Conservation (phyloP, 2,329 filamentous ascomycete species). For the Diaporthe helianthi region DNA sequence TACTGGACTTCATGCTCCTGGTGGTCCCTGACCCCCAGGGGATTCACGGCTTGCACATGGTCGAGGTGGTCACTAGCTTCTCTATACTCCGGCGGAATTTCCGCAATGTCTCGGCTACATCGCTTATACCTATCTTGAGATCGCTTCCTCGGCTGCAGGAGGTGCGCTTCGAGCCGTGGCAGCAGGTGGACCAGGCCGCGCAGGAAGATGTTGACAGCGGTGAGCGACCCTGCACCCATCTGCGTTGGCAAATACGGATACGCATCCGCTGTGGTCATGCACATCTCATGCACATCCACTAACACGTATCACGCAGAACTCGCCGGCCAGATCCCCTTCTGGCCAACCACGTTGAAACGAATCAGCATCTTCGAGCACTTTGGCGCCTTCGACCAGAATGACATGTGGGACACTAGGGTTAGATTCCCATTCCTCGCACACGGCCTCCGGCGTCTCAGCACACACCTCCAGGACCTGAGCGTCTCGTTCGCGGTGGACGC, state of each 20-base stretch:
- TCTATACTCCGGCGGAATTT: slow-evolving; percentile 33
- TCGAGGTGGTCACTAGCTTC: slow-evolving; percentile 29
- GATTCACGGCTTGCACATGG: slow-evolving; percentile 32
- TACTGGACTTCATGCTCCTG: slow-evolving; percentile 36
- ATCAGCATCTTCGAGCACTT: slow-evolving; percentile 34
- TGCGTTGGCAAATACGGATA: not conserved
- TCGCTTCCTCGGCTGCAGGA: slow-evolving; percentile 32
- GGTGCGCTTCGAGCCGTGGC: slow-evolving; percentile 34
- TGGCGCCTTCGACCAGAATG: slow-evolving; percentile 29
- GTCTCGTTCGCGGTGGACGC: slow-evolving; percentile 30
- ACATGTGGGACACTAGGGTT: slow-evolving; percentile 3
- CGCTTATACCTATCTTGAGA: slow-evolving; percentile 28
- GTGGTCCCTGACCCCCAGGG: slow-evolving; percentile 29
- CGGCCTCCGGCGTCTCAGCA: slow-evolving; percentile 26
- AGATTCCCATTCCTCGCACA: slow-evolving; percentile 29
- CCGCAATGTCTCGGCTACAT: slow-evolving; percentile 33
- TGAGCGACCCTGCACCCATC: not conserved
- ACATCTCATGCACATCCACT: not conserved
- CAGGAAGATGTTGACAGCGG: slow-evolving; percentile 35
- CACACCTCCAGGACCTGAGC: slow-evolving; percentile 30
- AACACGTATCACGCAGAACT: slow-evolving; percentile 19
- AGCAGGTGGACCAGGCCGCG: slow-evolving; percentile 29
- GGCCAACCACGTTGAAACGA: slow-evolving; percentile 29
- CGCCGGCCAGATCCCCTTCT: slow-evolving; percentile 32
- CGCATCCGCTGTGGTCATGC: not conserved